These are phyloP conservation scores for Heteromeles arbutifolia DNA, from an alignment of 306 rosid genomes.

Conservation along the genomic window DNA sequence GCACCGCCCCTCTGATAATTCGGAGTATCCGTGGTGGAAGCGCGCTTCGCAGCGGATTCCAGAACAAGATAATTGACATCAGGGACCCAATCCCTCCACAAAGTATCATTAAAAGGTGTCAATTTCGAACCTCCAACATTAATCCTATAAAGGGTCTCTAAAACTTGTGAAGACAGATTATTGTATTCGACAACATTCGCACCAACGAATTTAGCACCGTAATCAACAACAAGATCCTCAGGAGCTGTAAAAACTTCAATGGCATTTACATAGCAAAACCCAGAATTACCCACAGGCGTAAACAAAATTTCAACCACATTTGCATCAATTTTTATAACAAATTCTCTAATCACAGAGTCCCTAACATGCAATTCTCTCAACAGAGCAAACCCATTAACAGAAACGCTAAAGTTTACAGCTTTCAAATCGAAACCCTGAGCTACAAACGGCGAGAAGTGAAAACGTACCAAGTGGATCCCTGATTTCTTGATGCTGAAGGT, in stretches of 20 bases:
- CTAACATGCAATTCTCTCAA: slow-evolving; percentile 23
- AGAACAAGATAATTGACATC: slow-evolving; percentile 65
- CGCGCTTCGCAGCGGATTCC: slow-evolving; percentile 62
- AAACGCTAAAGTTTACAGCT: slow-evolving; percentile 57
- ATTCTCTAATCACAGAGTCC: slow-evolving; percentile 49
- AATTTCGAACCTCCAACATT: slow-evolving; percentile 73
- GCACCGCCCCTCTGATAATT: slow-evolving; percentile 65
- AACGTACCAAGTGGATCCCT: slow-evolving; percentile 76
- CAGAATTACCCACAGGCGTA: slow-evolving; percentile 36
- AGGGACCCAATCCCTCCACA: slow-evolving; percentile 95
- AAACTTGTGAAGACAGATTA: slow-evolving; percentile 53
- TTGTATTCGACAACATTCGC: slow-evolving; percentile 38
- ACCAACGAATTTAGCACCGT: slow-evolving; percentile 55
- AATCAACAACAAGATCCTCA: slow-evolving; percentile 54
- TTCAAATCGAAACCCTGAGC: slow-evolving; percentile 41
- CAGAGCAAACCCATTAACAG: slow-evolving; percentile 38
- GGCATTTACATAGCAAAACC: slow-evolving; percentile 70
- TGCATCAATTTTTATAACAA: slow-evolving; percentile 36
- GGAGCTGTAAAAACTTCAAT: slow-evolving; percentile 82
- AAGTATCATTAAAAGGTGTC: slow-evolving; percentile 87
- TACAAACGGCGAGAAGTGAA: slow-evolving; percentile 76
- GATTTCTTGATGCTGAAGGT: slow-evolving; percentile 52
- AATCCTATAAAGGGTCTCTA: slow-evolving; percentile 73
- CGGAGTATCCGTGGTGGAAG: slow-evolving; percentile 43
- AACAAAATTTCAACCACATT: slow-evolving; percentile 48